Conservation (phyloP, 176 grass and related monocot genomes). For the Pontederia crassipes region DNA sequence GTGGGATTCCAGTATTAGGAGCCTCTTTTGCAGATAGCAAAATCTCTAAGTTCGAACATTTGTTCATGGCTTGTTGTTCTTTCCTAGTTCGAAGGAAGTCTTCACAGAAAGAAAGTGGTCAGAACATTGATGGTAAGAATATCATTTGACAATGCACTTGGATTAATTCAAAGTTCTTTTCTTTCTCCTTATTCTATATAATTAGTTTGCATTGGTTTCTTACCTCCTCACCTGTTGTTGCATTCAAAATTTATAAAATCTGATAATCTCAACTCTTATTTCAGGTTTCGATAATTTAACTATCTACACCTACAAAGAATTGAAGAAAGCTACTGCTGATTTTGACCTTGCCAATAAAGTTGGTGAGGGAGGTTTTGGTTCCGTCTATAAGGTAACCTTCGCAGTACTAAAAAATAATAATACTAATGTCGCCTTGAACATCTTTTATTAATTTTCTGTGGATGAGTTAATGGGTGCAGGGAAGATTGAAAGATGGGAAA, state of each 20-base stretch:
- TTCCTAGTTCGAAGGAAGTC: neutral
- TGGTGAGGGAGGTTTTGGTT: conserved; percentile 21
- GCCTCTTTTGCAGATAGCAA: no score
- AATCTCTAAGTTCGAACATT: neutral
- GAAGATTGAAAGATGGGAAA: conserved; percentile 44
- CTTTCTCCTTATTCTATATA: neutral
- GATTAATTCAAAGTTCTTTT: neutral
- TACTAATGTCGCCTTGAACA: neutral
- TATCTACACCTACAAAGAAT: conserved; percentile 4
- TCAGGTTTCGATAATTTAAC: neutral
- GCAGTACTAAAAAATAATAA: neutral
- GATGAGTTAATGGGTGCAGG: conserved; percentile 27
- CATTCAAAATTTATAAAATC: neutral
- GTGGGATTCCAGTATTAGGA: no score
- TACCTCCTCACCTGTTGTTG: neutral
- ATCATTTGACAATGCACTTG: no score
- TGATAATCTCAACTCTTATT: neutral
- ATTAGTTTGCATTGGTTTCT: neutral
- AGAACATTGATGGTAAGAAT: neutral
- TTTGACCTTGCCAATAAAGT: conserved; percentile 4
- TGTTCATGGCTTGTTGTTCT: neutral
- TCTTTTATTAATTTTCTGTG: neutral
- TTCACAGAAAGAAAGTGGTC: neutral
- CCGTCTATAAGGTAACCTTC: conserved; percentile 12
- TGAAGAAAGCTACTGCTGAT: conserved; percentile 1